Percentiles rank a stretch among this genome's conserved stretches.
phyloP scores from a whole-genome alignment of 805 yeast genomes.

The Kodamaea hsintzibuensis region DNA sequence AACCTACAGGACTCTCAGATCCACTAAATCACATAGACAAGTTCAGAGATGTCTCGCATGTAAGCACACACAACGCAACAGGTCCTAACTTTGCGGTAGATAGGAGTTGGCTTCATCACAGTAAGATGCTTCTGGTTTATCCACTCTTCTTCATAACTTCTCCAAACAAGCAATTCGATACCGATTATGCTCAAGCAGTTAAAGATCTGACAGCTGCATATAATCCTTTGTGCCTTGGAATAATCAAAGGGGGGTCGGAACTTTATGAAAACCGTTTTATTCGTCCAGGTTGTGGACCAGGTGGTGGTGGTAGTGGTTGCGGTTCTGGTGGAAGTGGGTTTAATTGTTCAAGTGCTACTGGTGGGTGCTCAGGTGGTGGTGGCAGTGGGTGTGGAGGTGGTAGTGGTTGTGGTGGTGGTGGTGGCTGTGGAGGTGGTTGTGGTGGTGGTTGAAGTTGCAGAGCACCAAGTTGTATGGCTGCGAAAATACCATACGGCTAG shows the following conservation, averaged over 20 bases:
- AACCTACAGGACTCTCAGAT: background rate
- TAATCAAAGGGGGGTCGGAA: background rate
- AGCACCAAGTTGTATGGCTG: background rate
- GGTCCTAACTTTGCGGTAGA: background rate
- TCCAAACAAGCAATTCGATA: background rate
- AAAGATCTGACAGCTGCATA: too few species aligned
- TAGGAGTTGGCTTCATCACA: background rate
- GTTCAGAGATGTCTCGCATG: background rate
- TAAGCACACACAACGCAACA: background rate
- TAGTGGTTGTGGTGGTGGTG: constrained; percentile 9
- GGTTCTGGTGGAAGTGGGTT: background rate
- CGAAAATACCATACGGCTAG: background rate
- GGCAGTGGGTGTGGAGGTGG: constrained; percentile 6
- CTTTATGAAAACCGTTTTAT: background rate
- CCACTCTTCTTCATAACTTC: background rate
- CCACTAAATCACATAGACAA: background rate
- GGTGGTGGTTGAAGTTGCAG: constrained; percentile 11
- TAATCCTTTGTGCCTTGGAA: background rate
- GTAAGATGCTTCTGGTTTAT: background rate
- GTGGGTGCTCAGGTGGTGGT: constrained; percentile 3
- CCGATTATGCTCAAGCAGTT: too few species aligned
- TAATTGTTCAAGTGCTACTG: background rate
- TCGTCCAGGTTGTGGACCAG: background rate
- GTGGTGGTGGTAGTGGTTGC: background rate
- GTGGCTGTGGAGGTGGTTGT: constrained; percentile 10